Percentiles rank a stretch among this genome's conserved stretches.
phyloP scores from a whole-genome alignment of 768 basidiomycete genomes.

The Strobilomyces dryophilus region DNA sequence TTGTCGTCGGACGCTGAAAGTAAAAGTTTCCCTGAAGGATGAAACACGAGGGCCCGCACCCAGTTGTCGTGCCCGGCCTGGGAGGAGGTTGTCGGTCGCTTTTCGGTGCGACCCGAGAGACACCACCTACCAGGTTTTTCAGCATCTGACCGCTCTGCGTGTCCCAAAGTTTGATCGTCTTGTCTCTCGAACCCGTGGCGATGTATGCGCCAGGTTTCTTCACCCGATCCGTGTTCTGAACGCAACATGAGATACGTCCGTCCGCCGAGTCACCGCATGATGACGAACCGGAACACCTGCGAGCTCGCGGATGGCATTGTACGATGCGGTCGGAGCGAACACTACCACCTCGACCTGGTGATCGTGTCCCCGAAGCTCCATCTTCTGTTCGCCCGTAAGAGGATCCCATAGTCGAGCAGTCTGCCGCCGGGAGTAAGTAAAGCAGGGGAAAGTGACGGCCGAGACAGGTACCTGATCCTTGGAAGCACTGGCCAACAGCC shows the following conservation, averaged over 20 bases:
- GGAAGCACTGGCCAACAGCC: constrained; percentile 73
- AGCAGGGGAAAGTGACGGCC: background rate
- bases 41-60: constrained; percentile 85
- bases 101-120: background rate
- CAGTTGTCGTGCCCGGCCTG: constrained; percentile 86
- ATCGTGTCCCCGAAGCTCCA: constrained; percentile 84
- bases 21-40: constrained; percentile 85
- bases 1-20: constrained; percentile 93
- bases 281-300: constrained; percentile 61
- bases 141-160: constrained; percentile 76
- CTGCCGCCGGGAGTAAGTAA: constrained; percentile 34
- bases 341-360: constrained; percentile 79
- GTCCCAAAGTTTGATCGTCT: constrained; percentile 91
- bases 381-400: constrained; percentile 68
- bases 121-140: constrained; percentile 56
- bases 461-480: constrained; percentile 71
- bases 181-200: constrained; percentile 85
- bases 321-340: constrained; percentile 76
- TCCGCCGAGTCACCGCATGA: constrained; percentile 6
- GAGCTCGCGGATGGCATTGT: constrained; percentile 73
- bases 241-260: background rate
- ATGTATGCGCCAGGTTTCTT: constrained; percentile 58
- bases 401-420: constrained; percentile 77
- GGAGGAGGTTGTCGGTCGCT: constrained; percentile 6
- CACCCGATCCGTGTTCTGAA: constrained; percentile 46